Percentiles rank a stretch among this genome's conserved stretches.
phyloP scores from a whole-genome alignment of 2,329 filamentous ascomycete genomes.

The Oidium heveae region DNA sequence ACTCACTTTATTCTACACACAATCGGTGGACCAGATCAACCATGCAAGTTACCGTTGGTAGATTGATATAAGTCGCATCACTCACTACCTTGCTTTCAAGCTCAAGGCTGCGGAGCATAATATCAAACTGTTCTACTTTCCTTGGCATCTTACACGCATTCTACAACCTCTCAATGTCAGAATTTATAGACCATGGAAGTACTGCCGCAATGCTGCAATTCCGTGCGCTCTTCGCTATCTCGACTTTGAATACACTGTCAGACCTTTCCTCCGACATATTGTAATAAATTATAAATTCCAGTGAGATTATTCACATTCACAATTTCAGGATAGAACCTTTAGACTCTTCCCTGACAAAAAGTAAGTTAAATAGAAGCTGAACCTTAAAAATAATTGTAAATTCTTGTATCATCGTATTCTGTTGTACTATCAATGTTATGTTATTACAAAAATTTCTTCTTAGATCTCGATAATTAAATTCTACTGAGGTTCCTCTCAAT shows the following conservation, averaged over 20 bases:
- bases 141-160: slow-evolving; percentile 1
- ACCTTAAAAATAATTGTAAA: too few species aligned
- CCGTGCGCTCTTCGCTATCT: not conserved
- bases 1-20: slow-evolving; percentile 1
- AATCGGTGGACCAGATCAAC: not conserved
- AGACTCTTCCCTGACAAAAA: too few species aligned
- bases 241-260: slow-evolving; percentile 1
- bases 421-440: too few species aligned
- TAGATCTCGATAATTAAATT: too few species aligned
- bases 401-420: too few species aligned
- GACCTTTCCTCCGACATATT: slow-evolving; percentile 1
- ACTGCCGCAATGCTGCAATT: slow-evolving; percentile 1
- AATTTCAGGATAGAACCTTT: too few species aligned
- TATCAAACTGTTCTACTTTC: slow-evolving; percentile 1
- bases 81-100: not conserved
- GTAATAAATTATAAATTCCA: not conserved
- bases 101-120: slow-evolving; percentile 1
- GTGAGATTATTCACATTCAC: too few species aligned
- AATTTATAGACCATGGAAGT: slow-evolving; percentile 2
- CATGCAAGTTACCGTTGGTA: slow-evolving; percentile 1
- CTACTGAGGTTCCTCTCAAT: too few species aligned
- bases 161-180: slow-evolving; percentile 2
- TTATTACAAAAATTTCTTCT: too few species aligned
- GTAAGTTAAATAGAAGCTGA: too few species aligned
- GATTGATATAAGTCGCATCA: slow-evolving; percentile 1